Percentiles rank a stretch among this genome's conserved stretches.
phyloP scores from a whole-genome alignment of 73 alveolate species.

The Strombidium stylifer region DNA sequence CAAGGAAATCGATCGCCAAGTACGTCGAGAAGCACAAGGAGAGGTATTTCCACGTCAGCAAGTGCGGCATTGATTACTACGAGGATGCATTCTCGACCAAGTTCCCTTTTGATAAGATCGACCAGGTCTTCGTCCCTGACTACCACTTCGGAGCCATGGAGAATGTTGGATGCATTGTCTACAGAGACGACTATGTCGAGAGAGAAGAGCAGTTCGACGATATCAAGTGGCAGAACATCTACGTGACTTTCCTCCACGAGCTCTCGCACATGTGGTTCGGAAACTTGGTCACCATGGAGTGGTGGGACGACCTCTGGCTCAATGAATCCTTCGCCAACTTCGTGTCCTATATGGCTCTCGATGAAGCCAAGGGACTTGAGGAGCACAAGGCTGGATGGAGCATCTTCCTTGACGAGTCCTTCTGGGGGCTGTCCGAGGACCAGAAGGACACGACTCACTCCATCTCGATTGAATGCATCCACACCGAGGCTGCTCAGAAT shows the following conservation, averaged over 20 bases:
- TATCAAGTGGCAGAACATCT: constrained; percentile 43
- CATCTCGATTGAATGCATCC: constrained; percentile 64
- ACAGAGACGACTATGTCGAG: constrained; percentile 48
- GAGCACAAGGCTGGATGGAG: constrained; percentile 66
- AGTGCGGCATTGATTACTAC: constrained; percentile 50
- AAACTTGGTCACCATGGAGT: constrained; percentile 75
- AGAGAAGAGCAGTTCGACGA: constrained; percentile 46
- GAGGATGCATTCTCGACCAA: constrained; percentile 52
- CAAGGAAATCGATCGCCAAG: constrained; percentile 80
- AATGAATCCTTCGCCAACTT: constrained; percentile 74
- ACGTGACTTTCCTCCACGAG: constrained; percentile 66
- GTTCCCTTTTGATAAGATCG: constrained; percentile 68
- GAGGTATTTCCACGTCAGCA: constrained; percentile 7
- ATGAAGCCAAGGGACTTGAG: constrained; percentile 50
- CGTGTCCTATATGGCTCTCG: constrained; percentile 26
- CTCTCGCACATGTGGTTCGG: constrained; percentile 73
- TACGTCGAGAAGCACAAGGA: constrained; percentile 9
- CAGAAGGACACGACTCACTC: constrained; percentile 75
- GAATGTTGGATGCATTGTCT: constrained; percentile 64
- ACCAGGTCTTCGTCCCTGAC: constrained; percentile 61
- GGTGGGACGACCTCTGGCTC: constrained; percentile 87
- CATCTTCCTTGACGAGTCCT: constrained; percentile 12
- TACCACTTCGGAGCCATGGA: constrained; percentile 69
- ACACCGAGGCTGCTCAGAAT: constrained; percentile 80
- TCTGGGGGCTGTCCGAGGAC: constrained; percentile 63